Base-by-base conservation (phyloP, 768 basidiomycete genomes). In the Guyanaporus albipodus region DNA sequence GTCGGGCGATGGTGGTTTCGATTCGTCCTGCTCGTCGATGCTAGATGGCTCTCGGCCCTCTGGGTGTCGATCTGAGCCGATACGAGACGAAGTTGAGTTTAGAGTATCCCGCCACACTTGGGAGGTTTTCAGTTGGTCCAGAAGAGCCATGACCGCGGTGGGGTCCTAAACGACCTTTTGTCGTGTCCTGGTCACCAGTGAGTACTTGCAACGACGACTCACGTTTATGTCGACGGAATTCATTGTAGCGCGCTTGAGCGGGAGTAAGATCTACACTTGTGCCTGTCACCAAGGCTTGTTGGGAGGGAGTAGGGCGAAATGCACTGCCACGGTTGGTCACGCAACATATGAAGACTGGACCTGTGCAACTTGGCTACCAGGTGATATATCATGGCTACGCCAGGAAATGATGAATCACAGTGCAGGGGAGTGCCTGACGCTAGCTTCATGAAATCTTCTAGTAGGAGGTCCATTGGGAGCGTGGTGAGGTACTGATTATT, bases 81-180 rank as follows among this genome's bases (percentile, higher is more conserved):
- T 21, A 19, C 38, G 41, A 3, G 44, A 41, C 17, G 58, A 28
- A 19, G 31, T 44, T 33, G 59, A 39, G 39, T 39, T 61, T 14
- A 70, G 53, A 2, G 71, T 59, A 39, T 82, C 72, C 56, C 83
- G 77, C 86, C 85, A 90, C 19, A 80, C 84, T 55, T 79, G 73
- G 4, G 88, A 90, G 3, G 73, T 66, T 41, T 78, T 73, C 11
- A 91, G 70, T 52, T 79, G 78, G 43, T 89, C 84, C 15, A 92
- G 75, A 21, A 91, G 73, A 22, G 85, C 81, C 55, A 79, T 76
- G 38, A 92, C 74, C 36, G 76, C 78, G 50, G 71, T 71, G 38
- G 82, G 70, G 64, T 89, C 85, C 86, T 89, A 59, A 27, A 41
- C 36, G 18, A 27, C n/a, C n/a, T 4, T 17, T 26, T 26, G 39